Conservation (phyloP, 202 grass and related monocot species). For the Schoenoplectus triqueter region DNA sequence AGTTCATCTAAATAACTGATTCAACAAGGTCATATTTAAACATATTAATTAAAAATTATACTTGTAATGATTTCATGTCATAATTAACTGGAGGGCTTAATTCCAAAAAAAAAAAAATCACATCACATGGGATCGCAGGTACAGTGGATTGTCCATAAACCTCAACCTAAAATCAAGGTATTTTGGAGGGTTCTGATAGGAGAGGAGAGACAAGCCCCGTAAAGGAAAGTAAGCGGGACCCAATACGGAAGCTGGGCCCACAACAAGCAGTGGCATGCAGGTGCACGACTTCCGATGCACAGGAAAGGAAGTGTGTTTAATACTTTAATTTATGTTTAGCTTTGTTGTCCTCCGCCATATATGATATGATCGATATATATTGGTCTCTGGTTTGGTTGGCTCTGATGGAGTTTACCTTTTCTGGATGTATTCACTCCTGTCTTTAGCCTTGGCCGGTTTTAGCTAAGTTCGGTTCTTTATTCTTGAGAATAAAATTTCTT, state of each 20-base stretch:
- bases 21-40: background rate
- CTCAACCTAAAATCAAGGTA: conserved; percentile 32
- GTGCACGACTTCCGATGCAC: conserved; percentile 38
- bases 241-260: conserved; percentile 27
- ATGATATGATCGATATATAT: background rate
- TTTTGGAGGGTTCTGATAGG: conserved; percentile 47
- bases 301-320: conserved; percentile 10
- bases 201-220: conserved; percentile 39
- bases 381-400: background rate
- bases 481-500: conserved; percentile 7
- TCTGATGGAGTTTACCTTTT: conserved; percentile 1
- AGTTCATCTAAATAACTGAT: background rate
- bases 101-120: background rate
- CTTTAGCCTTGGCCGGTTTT: conserved; percentile 28
- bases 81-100: conserved; percentile 12
- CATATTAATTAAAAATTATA: background rate
- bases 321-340: conserved; percentile 11
- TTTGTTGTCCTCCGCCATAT: conserved; percentile 34
- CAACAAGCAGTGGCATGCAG: conserved; percentile 40
- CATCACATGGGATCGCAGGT: conserved; percentile 12
- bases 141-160: background rate
- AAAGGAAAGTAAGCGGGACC: conserved; percentile 44
- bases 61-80: background rate
- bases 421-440: conserved; percentile 34
- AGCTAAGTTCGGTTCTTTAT: conserved; percentile 8